These are phyloP conservation scores for Beverwykella pulmonaria DNA, from an alignment of 495 filamentous ascomycete genomes.

Conservation along the genomic window DNA sequence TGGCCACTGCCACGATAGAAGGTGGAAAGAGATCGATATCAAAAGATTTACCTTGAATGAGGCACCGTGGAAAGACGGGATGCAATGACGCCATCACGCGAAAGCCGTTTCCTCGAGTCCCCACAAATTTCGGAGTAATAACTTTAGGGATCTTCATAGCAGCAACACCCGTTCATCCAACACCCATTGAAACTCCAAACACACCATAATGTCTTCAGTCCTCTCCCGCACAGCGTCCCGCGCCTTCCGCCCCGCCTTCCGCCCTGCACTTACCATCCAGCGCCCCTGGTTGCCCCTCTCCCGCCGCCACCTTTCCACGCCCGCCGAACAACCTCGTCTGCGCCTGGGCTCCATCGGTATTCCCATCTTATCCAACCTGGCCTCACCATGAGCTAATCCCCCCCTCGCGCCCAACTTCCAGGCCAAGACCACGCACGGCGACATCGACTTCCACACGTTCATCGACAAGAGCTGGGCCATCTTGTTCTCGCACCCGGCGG, in stretches of 20 bases:
- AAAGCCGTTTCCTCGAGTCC: too few species aligned
- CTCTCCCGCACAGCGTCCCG: conserved; percentile 29
- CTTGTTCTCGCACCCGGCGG: conserved; percentile 70
- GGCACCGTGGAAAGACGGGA: too few species aligned
- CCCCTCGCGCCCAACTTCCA: conserved; percentile 65
- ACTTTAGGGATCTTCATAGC: too few species aligned
- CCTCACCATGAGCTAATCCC: background rate
- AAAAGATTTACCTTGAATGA: too few species aligned
- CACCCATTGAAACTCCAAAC: background rate
- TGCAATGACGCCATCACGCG: too few species aligned
- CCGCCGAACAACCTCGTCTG: conserved; percentile 60
- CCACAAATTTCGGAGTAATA: too few species aligned
- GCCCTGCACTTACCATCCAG: conserved; percentile 6
- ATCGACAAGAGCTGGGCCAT: conserved; percentile 65
- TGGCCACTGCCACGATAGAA: too few species aligned
- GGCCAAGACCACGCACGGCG: conserved; percentile 65
- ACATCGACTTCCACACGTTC: conserved; percentile 62
- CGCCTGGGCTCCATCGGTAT: conserved; percentile 56
- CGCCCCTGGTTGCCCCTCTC: conserved; percentile 39
- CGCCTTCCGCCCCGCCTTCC: conserved; percentile 24
- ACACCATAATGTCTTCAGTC: conserved; percentile 36
- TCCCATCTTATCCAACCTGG: background rate
- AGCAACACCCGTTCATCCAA: background rate
- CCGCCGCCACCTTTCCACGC: conserved; percentile 45
- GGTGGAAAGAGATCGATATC: too few species aligned